Base-by-base conservation (phyloP, 2,329 filamentous ascomycete genomes). In the Orbilia oligospora region DNA sequence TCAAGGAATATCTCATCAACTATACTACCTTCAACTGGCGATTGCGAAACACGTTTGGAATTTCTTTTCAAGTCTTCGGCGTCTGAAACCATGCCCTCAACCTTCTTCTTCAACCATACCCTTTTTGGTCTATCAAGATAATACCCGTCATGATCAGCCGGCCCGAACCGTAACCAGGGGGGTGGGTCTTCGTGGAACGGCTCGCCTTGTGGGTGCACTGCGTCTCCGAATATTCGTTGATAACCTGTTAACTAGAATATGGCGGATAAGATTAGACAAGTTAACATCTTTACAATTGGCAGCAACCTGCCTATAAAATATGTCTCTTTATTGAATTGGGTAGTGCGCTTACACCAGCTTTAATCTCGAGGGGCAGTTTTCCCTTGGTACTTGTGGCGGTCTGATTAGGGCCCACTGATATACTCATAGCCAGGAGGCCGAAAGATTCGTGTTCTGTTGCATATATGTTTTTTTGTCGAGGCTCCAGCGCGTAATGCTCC, bases 381-480 rank as follows among this genome's bases (percentile, higher is more conserved):
- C 12, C 12, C 20, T 8, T 22, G 9, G 8, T 1, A 5, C 4
- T 14, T 5, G 20, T 1, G 20, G 5, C 9, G 4, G 2, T 3
- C 24, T 63, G 14, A 3, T 44, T 16, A 2, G 27, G 67, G 16
- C 12, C 41, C 0, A 22, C 18, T n/a, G 46, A 30, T 22, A 71
- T 41, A 30, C n/a, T 33, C 9, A 63, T 5, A 2, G 67, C 53
- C 8, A 71, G 10, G 5, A 71, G 24, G 2, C 67, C 67, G 3
- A 71, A 33, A 41, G 22, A 1, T 3, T 22, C 10, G 10, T 53
- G 51, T 22, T 51, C 55, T 5, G 24, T 51, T 8, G 10, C 8
- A 10, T 51, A 36, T 6, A 63, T 9, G 24, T 71, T 63, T 10
- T 27, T 24, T 16, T 5, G n/a, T 14, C 24, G 30, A 1, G 67